Evolutionary conservation across 164 flowering plant species (phyloP).

Genomic region (Magnolia sinica): DNA sequence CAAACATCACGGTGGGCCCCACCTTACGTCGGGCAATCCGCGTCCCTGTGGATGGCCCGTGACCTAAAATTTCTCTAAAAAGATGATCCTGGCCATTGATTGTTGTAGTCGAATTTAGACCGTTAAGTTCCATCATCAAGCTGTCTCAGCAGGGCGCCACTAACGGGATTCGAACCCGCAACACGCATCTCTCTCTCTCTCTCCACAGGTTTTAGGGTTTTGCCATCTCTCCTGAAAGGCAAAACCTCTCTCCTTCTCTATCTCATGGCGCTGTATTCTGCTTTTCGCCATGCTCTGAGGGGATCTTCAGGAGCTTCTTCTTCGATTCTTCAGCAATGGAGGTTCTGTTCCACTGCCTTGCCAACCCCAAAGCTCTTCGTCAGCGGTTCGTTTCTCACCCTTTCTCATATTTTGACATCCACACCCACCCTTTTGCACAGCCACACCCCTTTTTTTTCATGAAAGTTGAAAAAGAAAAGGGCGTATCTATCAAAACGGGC

Average conservation of each 20-base stretch:
- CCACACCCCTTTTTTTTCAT: no score
- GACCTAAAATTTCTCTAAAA: no score
- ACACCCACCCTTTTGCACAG: no score
- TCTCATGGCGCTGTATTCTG: constrained; percentile 43
- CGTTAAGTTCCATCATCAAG: no score
- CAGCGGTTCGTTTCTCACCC: constrained; percentile 42
- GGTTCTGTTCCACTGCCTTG: constrained; percentile 36
- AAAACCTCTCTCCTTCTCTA: not conserved
- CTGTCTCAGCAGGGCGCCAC: no score
- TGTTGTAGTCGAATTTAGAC: no score
- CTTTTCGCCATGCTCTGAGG: constrained; percentile 37
- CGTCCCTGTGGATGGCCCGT: no score
- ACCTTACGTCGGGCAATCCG: no score
- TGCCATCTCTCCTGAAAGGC: not conserved
- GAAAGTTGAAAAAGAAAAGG: no score
- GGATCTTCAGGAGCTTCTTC: constrained; percentile 29
- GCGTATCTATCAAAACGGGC: no score
- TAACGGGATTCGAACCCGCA: not conserved
- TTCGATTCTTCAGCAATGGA: constrained; percentile 18
- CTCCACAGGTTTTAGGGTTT: not conserved
- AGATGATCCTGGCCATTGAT: no score
- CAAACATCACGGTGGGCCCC: no score
- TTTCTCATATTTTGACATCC: not conserved
- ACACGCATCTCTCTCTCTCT: not conserved
- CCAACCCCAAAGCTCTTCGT: constrained; percentile 70